These are phyloP conservation scores for Barnettozyma hawaiiensis DNA, from an alignment of 1,139 yeast genomes.

Conservation along the genomic window DNA sequence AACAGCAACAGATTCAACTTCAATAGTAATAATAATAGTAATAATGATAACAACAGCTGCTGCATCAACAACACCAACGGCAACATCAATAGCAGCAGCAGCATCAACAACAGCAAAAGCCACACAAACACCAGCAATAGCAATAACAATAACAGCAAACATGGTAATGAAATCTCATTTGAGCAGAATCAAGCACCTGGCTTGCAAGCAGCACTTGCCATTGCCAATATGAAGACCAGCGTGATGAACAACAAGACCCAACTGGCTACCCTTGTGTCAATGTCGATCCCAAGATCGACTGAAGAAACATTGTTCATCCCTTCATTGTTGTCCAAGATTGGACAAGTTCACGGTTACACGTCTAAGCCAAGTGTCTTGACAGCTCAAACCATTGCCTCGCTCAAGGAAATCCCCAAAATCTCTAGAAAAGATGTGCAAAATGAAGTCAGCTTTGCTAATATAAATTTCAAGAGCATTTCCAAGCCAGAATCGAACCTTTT, in stretches of 20 bases:
- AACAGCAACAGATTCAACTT: neutral
- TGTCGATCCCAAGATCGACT: conserved; percentile 69
- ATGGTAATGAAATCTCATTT: conserved; percentile 31
- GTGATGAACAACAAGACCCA: conserved; percentile 39
- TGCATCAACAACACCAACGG: no score
- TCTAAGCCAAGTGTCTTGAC: conserved; percentile 64
- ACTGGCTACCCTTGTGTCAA: conserved; percentile 62
- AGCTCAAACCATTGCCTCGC: conserved; percentile 62
- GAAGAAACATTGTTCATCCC: conserved; percentile 75
- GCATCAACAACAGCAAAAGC: no score
- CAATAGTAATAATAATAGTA: neutral
- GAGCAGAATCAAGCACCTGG: conserved; percentile 72
- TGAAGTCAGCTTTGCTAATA: conserved; percentile 27
- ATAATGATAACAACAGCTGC: neutral
- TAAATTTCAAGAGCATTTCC: conserved; percentile 32
- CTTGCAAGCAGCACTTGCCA: conserved; percentile 58
- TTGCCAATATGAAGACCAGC: conserved; percentile 41
- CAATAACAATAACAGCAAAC: neutral
- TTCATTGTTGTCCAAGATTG: conserved; percentile 58
- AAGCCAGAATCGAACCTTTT: conserved; percentile 39
- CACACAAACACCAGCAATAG: no score
- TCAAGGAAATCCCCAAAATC: conserved; percentile 44
- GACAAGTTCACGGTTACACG: conserved; percentile 64
- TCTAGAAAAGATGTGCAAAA: conserved; percentile 20
- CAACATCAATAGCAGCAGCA: no score